phyloP scores from a whole-genome alignment of 805 yeast species.

The Saccharomyces kudriavzevii region DNA sequence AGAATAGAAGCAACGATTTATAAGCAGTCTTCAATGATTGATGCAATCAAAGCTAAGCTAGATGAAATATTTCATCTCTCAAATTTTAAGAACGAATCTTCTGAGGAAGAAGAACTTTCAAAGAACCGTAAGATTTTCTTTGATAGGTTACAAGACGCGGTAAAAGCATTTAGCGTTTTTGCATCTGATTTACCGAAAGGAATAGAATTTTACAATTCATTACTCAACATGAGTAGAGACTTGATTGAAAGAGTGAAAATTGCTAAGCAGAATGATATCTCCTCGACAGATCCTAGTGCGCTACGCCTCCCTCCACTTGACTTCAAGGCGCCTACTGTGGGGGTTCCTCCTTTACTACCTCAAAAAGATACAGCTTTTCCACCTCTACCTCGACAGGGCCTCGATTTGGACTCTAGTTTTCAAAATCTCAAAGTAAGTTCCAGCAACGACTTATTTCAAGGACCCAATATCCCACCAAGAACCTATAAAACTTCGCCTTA shows the following conservation, averaged over 20 bases:
- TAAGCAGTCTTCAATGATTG: constrained; percentile 49
- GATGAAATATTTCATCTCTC: constrained; percentile 41
- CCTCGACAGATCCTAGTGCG: background rate
- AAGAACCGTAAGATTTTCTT: constrained; percentile 31
- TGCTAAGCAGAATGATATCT: constrained; percentile 1
- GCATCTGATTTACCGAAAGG: constrained; percentile 56
- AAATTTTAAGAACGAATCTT: constrained; percentile 35
- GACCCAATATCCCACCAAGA: constrained; percentile 11
- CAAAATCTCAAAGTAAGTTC: background rate
- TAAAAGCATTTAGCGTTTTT: constrained; percentile 50
- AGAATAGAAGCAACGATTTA: constrained; percentile 62
- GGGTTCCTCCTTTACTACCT: constrained; percentile 2
- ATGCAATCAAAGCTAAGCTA: constrained; percentile 38
- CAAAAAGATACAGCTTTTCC: background rate
- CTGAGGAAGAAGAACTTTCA: constrained; percentile 31
- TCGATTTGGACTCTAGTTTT: constrained; percentile 1
- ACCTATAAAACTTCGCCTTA: background rate
- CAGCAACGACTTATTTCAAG: background rate
- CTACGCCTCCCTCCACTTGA: constrained; percentile 8
- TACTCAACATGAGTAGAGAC: constrained; percentile 24
- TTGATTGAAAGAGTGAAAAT: constrained; percentile 5
- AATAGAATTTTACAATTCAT: constrained; percentile 49
- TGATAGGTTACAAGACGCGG: constrained; percentile 40
- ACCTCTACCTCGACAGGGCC: background rate
- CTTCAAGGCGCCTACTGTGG: background rate